phyloP scores from a whole-genome alignment of 495 filamentous ascomycete genomes.

The Podospora anserina region DNA sequence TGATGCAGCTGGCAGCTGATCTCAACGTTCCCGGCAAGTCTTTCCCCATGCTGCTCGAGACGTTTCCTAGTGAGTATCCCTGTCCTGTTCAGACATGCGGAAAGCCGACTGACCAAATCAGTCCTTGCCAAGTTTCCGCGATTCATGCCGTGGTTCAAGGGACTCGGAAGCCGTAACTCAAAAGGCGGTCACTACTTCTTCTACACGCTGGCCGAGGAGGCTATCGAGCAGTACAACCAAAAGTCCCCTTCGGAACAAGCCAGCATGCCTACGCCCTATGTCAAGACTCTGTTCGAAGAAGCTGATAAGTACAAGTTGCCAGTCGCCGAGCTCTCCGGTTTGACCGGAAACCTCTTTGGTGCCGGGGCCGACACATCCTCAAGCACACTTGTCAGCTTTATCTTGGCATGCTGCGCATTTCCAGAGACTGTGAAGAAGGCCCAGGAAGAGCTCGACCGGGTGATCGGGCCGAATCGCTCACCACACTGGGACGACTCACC shows the following conservation, averaged over 20 bases:
- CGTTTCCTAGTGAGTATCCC: conserved; percentile 46
- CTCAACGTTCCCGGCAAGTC: conserved; percentile 62
- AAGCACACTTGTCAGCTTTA: conserved; percentile 59
- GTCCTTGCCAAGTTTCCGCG: conserved; percentile 54
- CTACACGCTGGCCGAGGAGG: conserved; percentile 55
- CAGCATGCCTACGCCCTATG: conserved; percentile 49
- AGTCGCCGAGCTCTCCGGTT: conserved; percentile 54
- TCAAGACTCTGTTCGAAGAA: conserved; percentile 52
- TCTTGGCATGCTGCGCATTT: conserved; percentile 59
- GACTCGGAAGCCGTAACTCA: conserved; percentile 47
- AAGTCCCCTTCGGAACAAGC: conserved; percentile 40
- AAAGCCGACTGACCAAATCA: conserved; percentile 9
- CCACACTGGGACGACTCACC: conserved; percentile 58
- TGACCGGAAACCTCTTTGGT: conserved; percentile 62
- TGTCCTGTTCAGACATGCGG: not conserved
- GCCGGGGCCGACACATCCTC: conserved; percentile 66
- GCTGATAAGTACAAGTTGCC: conserved; percentile 48
- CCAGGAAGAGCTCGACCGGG: conserved; percentile 54
- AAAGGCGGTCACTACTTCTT: conserved; percentile 53
- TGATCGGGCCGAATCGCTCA: conserved; percentile 51
- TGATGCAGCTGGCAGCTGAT: conserved; percentile 62
- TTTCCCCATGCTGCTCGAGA: conserved; percentile 61
- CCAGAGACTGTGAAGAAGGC: conserved; percentile 43
- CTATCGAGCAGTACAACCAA: conserved; percentile 41
- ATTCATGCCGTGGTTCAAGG: conserved; percentile 58